Conservation (phyloP, 2,329 filamentous ascomycete species). For the Nannizziopsis barbatae region DNA sequence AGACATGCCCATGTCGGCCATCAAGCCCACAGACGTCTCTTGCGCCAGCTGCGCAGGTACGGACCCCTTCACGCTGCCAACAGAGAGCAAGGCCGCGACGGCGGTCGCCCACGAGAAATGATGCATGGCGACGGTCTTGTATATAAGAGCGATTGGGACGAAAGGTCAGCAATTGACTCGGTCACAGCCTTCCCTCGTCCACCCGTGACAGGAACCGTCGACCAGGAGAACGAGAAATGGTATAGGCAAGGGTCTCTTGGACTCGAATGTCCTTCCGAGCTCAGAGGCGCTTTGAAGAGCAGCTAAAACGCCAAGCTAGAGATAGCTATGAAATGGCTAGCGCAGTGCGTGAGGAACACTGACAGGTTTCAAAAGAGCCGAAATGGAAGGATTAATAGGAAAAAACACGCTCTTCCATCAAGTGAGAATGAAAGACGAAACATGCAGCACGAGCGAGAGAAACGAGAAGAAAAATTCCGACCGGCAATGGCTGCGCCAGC, state of each 20-base stretch:
- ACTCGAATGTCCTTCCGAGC: no score
- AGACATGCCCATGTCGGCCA: conserved; percentile 15
- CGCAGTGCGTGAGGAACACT: neutral
- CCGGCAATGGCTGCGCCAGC: neutral
- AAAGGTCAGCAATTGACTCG: no score
- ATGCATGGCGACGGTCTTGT: conserved; percentile 8
- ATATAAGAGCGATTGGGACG: no score
- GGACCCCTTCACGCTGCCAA: conserved; percentile 13
- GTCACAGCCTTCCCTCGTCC: no score
- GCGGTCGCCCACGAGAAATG: conserved; percentile 9
- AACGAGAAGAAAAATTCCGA: conserved; percentile 1
- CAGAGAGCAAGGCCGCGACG: conserved; percentile 13
- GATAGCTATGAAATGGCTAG: no score
- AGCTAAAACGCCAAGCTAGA: no score
- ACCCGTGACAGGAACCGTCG: no score
- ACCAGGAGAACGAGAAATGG: no score
- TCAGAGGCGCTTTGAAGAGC: no score
- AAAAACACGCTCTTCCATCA: neutral
- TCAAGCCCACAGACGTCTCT: conserved; percentile 14
- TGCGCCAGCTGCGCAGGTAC: conserved; percentile 10
- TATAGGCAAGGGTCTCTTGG: no score
- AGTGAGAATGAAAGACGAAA: neutral
- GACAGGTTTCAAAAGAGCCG: neutral
- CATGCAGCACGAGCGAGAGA: neutral
- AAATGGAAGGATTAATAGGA: neutral